A percentile compares a stretch with the other conserved stretches of the same genome.
phyloP scores from a whole-genome alignment of 805 yeast species.

The Candida ipomoeae region DNA sequence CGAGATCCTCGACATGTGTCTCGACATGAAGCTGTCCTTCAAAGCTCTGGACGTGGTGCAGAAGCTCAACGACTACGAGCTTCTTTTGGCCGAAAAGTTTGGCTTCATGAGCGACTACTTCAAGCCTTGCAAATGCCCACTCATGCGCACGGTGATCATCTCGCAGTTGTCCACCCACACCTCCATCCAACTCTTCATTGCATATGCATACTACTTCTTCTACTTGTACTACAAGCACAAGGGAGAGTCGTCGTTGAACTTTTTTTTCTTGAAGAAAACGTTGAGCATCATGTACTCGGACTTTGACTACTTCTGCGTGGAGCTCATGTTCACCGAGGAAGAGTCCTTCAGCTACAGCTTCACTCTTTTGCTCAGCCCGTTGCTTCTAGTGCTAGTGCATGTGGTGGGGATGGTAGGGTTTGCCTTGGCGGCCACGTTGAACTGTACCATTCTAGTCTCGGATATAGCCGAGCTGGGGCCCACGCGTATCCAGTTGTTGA shows the following conservation, averaged over 20 bases:
- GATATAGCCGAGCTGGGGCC: background rate
- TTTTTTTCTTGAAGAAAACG: conserved; percentile 17
- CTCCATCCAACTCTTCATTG: conserved; percentile 12
- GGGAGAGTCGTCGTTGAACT: conserved; percentile 13
- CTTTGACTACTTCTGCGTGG: conserved; percentile 11
- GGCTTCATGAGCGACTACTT: conserved; percentile 13
- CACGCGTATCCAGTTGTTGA: conserved; percentile 1
- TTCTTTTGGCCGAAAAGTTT: conserved; percentile 3
- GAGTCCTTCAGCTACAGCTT: conserved; percentile 11
- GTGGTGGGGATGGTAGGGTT: conserved; percentile 10
- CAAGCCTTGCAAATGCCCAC: background rate
- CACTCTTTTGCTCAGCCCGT: conserved; percentile 11
- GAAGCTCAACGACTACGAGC: conserved; percentile 12
- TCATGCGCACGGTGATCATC: background rate
- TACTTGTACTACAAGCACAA: conserved; percentile 17
- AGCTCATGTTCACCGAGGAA: conserved; percentile 10
- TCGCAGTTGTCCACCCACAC: conserved; percentile 9
- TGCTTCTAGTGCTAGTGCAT: conserved; percentile 9
- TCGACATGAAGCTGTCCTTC: conserved; percentile 5
- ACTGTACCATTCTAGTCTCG: conserved; percentile 8
- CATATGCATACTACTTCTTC: conserved; percentile 17
- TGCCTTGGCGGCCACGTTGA: conserved; percentile 10
- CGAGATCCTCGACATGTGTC: conserved; percentile 9
- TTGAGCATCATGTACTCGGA: conserved; percentile 14
- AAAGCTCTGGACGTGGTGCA: conserved; percentile 8